These are phyloP conservation scores for Clarireedia homoeocarpa DNA, from an alignment of 2,329 filamentous ascomycete genomes.

Conservation along the genomic window DNA sequence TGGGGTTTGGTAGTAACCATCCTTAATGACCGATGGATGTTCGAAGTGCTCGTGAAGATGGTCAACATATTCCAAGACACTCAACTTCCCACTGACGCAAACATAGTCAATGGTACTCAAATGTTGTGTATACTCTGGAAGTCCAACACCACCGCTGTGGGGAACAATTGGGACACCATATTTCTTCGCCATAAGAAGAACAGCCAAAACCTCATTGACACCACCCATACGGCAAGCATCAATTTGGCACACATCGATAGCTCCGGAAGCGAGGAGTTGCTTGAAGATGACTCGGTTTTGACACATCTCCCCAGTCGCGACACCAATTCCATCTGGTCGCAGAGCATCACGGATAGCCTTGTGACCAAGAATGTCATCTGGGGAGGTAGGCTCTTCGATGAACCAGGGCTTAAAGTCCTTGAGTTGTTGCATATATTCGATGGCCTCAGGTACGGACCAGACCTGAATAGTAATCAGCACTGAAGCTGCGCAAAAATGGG, in stretches of 20 bases:
- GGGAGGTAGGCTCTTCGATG: constrained; percentile 88
- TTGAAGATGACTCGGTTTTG: constrained; percentile 94
- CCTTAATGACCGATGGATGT: constrained; percentile 69
- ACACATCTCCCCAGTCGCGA: constrained; percentile 91
- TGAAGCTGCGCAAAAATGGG: not conserved
- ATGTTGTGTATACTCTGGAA: constrained; percentile 93
- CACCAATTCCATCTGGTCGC: constrained; percentile 65
- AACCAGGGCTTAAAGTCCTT: constrained; percentile 85
- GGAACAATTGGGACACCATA: constrained; percentile 76
- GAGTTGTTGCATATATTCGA: constrained; percentile 77
- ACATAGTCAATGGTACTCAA: constrained; percentile 90
- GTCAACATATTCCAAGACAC: constrained; percentile 84
- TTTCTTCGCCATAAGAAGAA: constrained; percentile 70
- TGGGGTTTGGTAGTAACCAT: constrained; percentile 84
- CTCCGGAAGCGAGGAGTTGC: constrained; percentile 71
- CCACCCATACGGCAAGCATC: constrained; percentile 86
- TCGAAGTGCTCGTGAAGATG: constrained; percentile 91
- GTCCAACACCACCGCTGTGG: constrained; percentile 80
- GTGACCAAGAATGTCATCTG: constrained; percentile 85
- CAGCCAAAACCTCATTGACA: constrained; percentile 87
- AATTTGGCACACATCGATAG: constrained; percentile 83
- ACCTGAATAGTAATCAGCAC: constrained; percentile 35
- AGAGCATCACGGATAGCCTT: constrained; percentile 77
- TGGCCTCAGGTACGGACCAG: constrained; percentile 85
- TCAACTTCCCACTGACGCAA: constrained; percentile 71